Evolutionary conservation across 73 alveolate genomes (phyloP), one percentile per base, ranked within the genome.

Genomic region (Paramecium bursaria): DNA sequence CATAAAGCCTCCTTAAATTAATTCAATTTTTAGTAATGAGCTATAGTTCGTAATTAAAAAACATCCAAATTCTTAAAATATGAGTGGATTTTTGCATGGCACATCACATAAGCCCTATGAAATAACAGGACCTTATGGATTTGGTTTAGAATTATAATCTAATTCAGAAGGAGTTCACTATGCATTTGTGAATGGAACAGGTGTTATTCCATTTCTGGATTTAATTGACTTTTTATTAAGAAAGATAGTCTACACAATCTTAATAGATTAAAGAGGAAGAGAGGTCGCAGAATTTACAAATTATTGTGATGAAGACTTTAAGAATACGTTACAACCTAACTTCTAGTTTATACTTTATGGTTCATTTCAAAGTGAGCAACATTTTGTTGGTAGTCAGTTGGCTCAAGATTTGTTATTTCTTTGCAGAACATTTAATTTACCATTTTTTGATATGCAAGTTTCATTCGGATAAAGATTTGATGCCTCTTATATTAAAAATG

Each of bases 51-150:
- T 67, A 21, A 13, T 67, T 3, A 67, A 67, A 42, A 67, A 23
- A 35, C 27, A 47, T 31, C 27, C 33, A 39, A 39, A 39, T 25
- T 67, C 82, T 2, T 39, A 27, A 4, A 67, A 67, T 44, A 67
- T 67, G 82, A 67, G 82, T 42, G 39, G 82, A 0, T 67, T 67
- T 10, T 35, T 67, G 13, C 82, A 67, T 67, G 11, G 60, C 6
- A 33, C 53, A 7, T 53, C 50, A 1, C 82, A 67, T 19, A 67
- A 67, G 44, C 82, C 82, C 17, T 67, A 67, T 21, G 82, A 67
- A 67, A 33, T 67, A 4, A 67, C 82, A 19, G 82, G 82, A 19
- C 82, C 82, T 1, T 67, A 67, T 42, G 82, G 82, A 11, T 67
- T 67, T 17, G 82, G 82, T 11, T 42, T 67, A 6, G 82, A 67